These are phyloP conservation scores for Cystobasidiaceae sp. DNA, from an alignment of 1,284 basidiomycete species.

Conservation along the genomic window DNA sequence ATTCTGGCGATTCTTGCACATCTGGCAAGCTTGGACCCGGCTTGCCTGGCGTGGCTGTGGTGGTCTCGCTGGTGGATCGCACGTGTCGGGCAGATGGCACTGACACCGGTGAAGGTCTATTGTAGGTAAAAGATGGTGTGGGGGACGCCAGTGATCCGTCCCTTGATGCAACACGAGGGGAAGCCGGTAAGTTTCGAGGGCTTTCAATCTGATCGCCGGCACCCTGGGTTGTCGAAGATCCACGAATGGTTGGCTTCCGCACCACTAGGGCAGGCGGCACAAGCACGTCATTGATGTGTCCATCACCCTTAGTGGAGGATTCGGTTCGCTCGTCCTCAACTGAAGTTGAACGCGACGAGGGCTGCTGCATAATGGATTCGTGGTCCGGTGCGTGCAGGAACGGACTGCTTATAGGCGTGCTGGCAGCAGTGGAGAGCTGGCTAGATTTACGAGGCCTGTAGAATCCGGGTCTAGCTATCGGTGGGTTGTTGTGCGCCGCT, in stretches of 20 bases:
- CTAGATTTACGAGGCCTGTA: conserved; percentile 39
- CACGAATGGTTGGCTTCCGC: conserved; percentile 4
- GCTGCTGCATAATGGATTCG: neutral
- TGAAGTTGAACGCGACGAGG: neutral
- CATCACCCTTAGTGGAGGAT: neutral
- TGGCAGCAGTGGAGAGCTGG: conserved; percentile 33
- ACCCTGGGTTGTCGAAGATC: neutral
- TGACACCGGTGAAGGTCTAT: neutral
- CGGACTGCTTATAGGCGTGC: neutral
- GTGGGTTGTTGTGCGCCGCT: conserved; percentile 20
- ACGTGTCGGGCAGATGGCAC: neutral
- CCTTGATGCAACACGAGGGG: neutral
- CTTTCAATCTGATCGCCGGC: neutral
- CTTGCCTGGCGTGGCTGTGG: neutral
- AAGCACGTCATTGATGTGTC: neutral
- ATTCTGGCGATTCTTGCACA: conserved; percentile 19
- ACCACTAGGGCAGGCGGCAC: conserved; percentile 15
- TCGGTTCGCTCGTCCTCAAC: neutral
- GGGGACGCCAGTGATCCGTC: neutral
- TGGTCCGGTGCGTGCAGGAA: neutral
- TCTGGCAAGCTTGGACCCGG: neutral
- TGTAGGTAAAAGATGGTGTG: neutral
- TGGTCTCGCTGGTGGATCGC: conserved; percentile 14
- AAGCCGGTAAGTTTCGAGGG: neutral
- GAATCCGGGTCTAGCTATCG: conserved; percentile 29